A percentile compares a stretch with the other conserved stretches of the same genome.
phyloP scores from a whole-genome alignment of 306 rosid species.

The Castanea mollissima region DNA sequence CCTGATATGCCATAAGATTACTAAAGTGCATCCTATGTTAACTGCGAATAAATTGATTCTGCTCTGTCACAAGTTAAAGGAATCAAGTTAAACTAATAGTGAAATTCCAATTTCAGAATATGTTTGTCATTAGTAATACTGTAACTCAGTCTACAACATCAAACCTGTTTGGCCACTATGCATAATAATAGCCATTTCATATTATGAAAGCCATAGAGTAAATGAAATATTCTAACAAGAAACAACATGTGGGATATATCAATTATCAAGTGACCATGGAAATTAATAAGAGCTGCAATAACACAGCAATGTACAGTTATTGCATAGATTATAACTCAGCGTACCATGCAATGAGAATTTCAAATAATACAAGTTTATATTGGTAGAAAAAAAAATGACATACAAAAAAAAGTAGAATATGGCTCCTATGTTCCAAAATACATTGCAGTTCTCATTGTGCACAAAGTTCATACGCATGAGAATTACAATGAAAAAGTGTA shows the following conservation, averaged over 20 bases:
- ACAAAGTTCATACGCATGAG: slow-evolving; percentile 24
- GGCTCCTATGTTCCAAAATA: slow-evolving; percentile 20
- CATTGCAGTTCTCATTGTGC: slow-evolving; percentile 31
- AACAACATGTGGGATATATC: not conserved
- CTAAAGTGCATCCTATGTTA: not conserved
- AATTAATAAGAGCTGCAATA: not conserved
- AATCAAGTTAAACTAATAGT: not conserved
- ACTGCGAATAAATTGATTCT: not conserved
- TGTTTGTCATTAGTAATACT: not conserved
- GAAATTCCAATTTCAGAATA: not conserved
- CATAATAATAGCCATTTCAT: not conserved
- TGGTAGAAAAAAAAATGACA: slow-evolving; percentile 9
- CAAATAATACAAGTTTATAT: slow-evolving; percentile 28
- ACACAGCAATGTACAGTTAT: not conserved
- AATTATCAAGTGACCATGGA: not conserved
- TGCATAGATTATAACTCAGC: not conserved
- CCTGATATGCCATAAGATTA: not conserved
- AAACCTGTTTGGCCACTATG: not conserved
- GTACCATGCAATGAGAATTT: slow-evolving; percentile 21
- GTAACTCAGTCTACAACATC: not conserved
- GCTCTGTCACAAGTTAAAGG: not conserved
- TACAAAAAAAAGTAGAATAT: slow-evolving; percentile 6
- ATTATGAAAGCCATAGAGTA: not conserved
- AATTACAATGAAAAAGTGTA: slow-evolving; percentile 27
- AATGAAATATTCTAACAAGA: not conserved